These are phyloP conservation scores for Przewalskia tangutica DNA, from an alignment of 257 asterid species.

Conservation along the genomic window DNA sequence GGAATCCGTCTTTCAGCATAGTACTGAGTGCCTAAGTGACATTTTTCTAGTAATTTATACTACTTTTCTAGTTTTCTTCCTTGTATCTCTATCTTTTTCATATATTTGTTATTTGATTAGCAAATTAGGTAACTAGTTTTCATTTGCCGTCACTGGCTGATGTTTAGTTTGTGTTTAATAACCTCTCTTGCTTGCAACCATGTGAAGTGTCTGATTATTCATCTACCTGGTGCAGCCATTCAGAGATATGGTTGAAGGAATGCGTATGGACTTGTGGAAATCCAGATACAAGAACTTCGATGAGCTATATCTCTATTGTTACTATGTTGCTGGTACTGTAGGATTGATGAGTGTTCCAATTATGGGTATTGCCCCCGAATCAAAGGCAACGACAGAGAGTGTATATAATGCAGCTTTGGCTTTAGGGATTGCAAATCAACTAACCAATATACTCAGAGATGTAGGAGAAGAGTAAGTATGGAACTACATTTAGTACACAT, in stretches of 20 bases:
- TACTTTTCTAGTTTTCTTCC: not conserved
- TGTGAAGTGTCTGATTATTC: not conserved
- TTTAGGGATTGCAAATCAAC: conserved; percentile 84
- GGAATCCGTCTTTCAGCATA: not conserved
- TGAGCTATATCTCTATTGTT: conserved; percentile 83
- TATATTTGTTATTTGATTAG: not conserved
- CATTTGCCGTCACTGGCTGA: not conserved
- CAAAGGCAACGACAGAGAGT: conserved; percentile 75
- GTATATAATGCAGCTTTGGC: conserved; percentile 82
- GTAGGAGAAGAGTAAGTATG: conserved; percentile 96
- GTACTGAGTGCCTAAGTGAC: not conserved
- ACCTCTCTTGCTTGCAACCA: not conserved
- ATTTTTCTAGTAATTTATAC: not conserved
- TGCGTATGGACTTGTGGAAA: conserved; percentile 88
- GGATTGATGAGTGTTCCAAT: conserved; percentile 98
- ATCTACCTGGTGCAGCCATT: conserved; percentile 58
- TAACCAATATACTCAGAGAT: conserved; percentile 91
- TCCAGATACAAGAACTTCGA: conserved; percentile 85
- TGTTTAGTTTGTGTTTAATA: not conserved
- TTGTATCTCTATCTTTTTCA: not conserved
- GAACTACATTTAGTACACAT: not conserved
- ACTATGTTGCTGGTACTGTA: conserved; percentile 96
- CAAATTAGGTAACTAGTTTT: not conserved
- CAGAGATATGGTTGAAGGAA: conserved; percentile 96
- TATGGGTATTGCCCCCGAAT: conserved; percentile 96